A percentile compares a stretch with the other conserved stretches of the same genome.
phyloP scores from a whole-genome alignment of 805 yeast species.

The Candida verbasci region DNA sequence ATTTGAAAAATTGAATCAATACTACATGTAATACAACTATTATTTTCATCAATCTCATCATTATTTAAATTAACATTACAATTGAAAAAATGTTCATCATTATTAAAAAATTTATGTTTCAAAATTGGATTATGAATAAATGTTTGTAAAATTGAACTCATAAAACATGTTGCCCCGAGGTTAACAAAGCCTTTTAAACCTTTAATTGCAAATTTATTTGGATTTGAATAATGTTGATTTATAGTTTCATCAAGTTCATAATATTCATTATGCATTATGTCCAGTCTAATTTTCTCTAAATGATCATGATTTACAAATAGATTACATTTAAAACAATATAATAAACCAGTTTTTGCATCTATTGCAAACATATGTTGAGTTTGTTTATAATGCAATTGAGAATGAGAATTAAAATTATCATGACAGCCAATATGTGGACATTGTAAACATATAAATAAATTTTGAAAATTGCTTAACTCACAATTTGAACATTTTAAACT shows the following conservation, averaged over 20 bases:
- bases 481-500: slow-evolving; percentile 53
- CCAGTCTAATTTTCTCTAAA: slow-evolving; percentile 48
- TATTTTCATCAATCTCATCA: slow-evolving; percentile 17
- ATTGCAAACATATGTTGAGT: slow-evolving; percentile 43
- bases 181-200: slow-evolving; percentile 88
- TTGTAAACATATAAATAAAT: slow-evolving; percentile 63
- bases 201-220: slow-evolving; percentile 54
- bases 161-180: slow-evolving; percentile 96
- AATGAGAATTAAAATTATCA: slow-evolving; percentile 30
- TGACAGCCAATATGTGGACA: slow-evolving; percentile 74
- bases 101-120: slow-evolving; percentile 66
- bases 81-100: slow-evolving; percentile 59
- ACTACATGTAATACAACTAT: slow-evolving; percentile 77
- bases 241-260: background rate
- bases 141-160: slow-evolving; percentile 89
- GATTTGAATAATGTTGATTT: slow-evolving; percentile 17
- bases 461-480: slow-evolving; percentile 32
- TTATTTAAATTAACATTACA: slow-evolving; percentile 32
- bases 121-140: slow-evolving; percentile 87
- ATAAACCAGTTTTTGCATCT: slow-evolving; percentile 60
- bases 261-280: slow-evolving; percentile 1
- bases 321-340: slow-evolving; percentile 77
- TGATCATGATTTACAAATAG: slow-evolving; percentile 62
- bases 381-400: slow-evolving; percentile 26
- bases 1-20: slow-evolving; percentile 73